Evolutionary conservation across 2,329 filamentous ascomycete species (phyloP), one percentile per base, ranked within the genome.

Genomic region (Knoxdaviesia capensis): DNA sequence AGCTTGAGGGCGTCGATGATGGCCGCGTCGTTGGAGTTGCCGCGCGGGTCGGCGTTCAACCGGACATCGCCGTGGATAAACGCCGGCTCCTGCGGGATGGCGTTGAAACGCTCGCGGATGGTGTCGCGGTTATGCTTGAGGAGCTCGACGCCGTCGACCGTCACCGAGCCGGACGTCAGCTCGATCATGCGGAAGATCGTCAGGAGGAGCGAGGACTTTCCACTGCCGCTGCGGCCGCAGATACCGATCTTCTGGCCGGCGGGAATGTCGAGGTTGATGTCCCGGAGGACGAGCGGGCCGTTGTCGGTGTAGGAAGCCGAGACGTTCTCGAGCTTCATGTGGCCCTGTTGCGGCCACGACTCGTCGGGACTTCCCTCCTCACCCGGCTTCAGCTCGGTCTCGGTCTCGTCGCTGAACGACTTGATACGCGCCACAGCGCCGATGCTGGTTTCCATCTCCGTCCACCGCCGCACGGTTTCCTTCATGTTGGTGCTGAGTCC

Each of bases 1-100:
- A 66, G 51, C 0, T 51, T 51, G 2, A 66, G 56, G 0, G 48
- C 42, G n/a, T 56, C 51, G 4, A 66, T 56, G 0, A 56, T 57
- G 2, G 48, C 49, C 1, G 47, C 48, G 0, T 52, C 48, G 0
- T 55, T 56, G 1, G 59, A 55, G 0, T 45, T 40, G 1, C 45
- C 44, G 9, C 54, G 53, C 0, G 64, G 62, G 43, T 69, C 66
- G 0, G 69, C 55, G 43, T 69, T 67, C 6, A 51, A 41, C 31
- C 52, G 53, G 44, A 65, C 56, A 5, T 56, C 59, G 34, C 60
- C 62, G 0, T 62, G 63, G 1, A 72, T 52, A 51, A 74, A 70
- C 3, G 69, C 61, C 1, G 66, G 52, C 5, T 74, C 69, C 49
- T 74, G 69, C 0, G 69, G 66, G 1, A 74, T 53, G 5, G 66